Conservation (phyloP, 2,329 filamentous ascomycete species). For the Ophiognomonia clavigignenti-juglandacearum region DNA sequence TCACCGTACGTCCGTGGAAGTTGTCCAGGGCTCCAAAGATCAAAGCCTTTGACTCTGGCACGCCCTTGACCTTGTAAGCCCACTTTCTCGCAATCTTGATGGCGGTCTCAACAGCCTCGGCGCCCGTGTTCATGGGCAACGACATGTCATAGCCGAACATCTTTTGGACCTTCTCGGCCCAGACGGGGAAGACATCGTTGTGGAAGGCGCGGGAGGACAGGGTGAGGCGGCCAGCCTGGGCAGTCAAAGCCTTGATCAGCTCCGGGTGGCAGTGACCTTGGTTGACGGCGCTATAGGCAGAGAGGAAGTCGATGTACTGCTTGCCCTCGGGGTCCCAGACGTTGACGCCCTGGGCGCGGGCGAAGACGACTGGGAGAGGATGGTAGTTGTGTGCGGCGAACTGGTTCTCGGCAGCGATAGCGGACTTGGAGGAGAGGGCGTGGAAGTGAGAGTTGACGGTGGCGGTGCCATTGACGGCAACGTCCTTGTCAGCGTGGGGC, state of each 20-base stretch:
- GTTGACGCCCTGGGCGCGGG: conserved; percentile 74
- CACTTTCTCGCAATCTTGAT: conserved; percentile 96
- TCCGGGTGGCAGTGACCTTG: conserved; percentile 98
- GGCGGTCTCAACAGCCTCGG: conserved; percentile 91
- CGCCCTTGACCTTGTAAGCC: conserved; percentile 95
- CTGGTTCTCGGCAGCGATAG: conserved; percentile 75
- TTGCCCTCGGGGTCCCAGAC: conserved; percentile 97
- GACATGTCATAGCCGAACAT: conserved; percentile 98
- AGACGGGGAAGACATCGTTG: conserved; percentile 96
- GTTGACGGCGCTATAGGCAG: conserved; percentile 96
- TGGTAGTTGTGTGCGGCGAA: conserved; percentile 99
- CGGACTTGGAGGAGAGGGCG: conserved; percentile 69
- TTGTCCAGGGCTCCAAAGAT: conserved; percentile 85
- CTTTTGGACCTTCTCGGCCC: conserved; percentile 84
- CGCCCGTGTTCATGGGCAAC: conserved; percentile 95
- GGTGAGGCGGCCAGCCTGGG: conserved; percentile 85
- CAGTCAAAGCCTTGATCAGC: conserved; percentile 81
- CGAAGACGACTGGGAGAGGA: conserved; percentile 89
- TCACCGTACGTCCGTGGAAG: conserved; percentile 91
- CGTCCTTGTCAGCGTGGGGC: conserved; percentile 48
- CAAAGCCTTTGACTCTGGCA: conserved; percentile 76
- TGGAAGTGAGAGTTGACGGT: conserved; percentile 52
- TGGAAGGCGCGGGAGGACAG: conserved; percentile 94
- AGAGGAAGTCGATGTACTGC: conserved; percentile 96
- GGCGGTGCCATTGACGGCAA: conserved; percentile 29